phyloP scores from a whole-genome alignment of 768 basidiomycete species.

The Baorangia bicolor region DNA sequence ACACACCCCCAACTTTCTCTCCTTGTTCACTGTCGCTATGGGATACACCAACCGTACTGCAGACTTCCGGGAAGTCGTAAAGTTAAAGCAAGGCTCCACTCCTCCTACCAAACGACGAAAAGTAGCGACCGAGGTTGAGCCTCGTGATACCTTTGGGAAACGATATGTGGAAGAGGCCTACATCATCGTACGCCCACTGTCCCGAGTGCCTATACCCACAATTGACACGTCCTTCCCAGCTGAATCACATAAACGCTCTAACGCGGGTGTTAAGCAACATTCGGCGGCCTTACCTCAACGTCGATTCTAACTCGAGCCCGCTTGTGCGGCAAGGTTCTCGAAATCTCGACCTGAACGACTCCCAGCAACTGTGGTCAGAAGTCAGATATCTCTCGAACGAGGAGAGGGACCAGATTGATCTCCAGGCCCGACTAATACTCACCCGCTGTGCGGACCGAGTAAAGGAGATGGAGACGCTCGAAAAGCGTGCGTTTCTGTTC shows the following conservation, averaged over 20 bases:
- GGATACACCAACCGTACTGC: conserved; percentile 57
- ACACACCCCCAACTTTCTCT: neutral
- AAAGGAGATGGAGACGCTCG: conserved; percentile 81
- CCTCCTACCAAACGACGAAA: conserved; percentile 55
- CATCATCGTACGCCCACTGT: conserved; percentile 48
- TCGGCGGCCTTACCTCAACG: conserved; percentile 84
- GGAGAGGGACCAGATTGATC: conserved; percentile 94
- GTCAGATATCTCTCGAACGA: conserved; percentile 78
- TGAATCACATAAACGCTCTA: conserved; percentile 71
- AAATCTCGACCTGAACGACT: conserved; percentile 53
- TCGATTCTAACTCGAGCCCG: conserved; percentile 59
- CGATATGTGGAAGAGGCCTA: conserved; percentile 77
- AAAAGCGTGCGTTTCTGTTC: conserved; percentile 67
- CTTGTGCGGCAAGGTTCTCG: conserved; percentile 49
- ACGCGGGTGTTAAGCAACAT: conserved; percentile 71
- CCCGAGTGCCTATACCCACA: neutral
- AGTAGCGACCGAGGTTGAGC: conserved; percentile 36
- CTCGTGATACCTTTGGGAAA: conserved; percentile 50
- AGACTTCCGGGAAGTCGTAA: conserved; percentile 55
- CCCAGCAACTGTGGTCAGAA: conserved; percentile 56
- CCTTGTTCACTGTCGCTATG: conserved; percentile 39
- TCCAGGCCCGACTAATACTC: conserved; percentile 85
- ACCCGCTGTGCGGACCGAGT: conserved; percentile 85
- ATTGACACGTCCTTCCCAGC: conserved; percentile 38
- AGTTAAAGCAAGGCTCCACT: conserved; percentile 42